Base-by-base conservation (phyloP, 345 rosid species). In the Anastatica hierochuntica region DNA sequence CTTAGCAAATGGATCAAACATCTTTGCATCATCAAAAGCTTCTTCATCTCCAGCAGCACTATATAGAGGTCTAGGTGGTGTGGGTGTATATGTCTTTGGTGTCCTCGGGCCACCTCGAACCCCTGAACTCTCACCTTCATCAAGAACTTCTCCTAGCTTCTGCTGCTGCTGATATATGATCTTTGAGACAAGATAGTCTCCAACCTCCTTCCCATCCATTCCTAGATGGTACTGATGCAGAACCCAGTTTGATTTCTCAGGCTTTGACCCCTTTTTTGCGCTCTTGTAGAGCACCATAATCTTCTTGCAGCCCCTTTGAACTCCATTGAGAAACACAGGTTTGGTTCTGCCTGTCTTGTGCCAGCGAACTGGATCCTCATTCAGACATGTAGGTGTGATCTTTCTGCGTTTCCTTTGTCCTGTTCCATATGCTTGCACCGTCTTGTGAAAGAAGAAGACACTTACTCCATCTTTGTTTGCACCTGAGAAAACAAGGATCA, bases 331-430 rank as follows among this genome's bases (percentile, higher is more conserved):
- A 1, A 75, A 40, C 50, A 92, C 72, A 58, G 72, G 26, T 70
- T 80, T 88, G 45, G 90, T 92, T 75, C 70, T 83, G 31, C 98
- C 98, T 5, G 98, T 92, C 76, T 92, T 92, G 63, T 92, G 98
- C 98, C 98, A 92, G 53, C 98, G 90, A 15, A 81, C 90, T 58
- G 68, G 75, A 43, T 81, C 90, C 65, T 69, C 74, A 8, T 62
- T 24, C 1, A 67, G 41, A 58, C 63, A 58, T 16, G 69, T 50
- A n/a, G 77, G 74, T 17, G 76, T 81, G 67, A 92, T 71, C 77
- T 76, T 88, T 15, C 98, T 75, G 41, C 98, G 97, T 76, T 92
- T 92, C 39, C 98, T 71, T 53, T 78, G 87, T 34, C 98, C 98
- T 31, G 90, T 88, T 19, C 95, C 71, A 56, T 92, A 88, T 24